Conservation (phyloP, 106 monocot genomes). For the Acanthochlamys bracteata region DNA sequence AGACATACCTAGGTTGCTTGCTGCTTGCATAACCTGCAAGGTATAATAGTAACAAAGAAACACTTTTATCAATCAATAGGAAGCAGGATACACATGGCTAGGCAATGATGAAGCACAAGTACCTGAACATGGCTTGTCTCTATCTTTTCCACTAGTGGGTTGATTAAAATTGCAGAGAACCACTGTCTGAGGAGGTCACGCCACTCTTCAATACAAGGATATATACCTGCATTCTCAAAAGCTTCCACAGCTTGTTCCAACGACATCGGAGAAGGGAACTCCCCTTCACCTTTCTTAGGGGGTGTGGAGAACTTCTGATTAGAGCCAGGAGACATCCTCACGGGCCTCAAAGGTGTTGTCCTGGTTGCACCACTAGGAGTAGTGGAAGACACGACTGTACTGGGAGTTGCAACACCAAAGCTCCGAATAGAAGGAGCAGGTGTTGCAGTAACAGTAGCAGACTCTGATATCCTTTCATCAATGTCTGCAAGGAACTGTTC, state of each 20-base stretch:
- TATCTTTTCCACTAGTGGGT: conserved; percentile 83
- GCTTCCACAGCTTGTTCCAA: conserved; percentile 65
- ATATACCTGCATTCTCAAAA: conserved; percentile 63
- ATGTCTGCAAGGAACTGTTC: conserved; percentile 76
- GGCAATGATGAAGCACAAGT: no score
- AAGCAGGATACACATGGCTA: no score
- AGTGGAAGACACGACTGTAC: conserved; percentile 33
- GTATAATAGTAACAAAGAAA: conserved; percentile 5
- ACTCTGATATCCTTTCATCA: conserved; percentile 52
- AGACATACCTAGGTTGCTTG: conserved; percentile 46
- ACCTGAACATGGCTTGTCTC: conserved; percentile 85
- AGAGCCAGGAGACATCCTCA: conserved; percentile 86
- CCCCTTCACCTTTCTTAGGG: conserved; percentile 89
- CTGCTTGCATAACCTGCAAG: conserved; percentile 86
- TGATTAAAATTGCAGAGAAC: conserved; percentile 74
- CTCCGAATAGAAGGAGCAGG: conserved; percentile 38
- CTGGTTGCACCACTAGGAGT: conserved; percentile 56
- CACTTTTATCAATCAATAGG: not conserved
- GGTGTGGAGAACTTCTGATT: conserved; percentile 70
- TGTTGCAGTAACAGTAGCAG: conserved; percentile 27
- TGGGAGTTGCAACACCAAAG: conserved; percentile 50
- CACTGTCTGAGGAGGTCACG: conserved; percentile 83
- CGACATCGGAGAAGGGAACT: conserved; percentile 72
- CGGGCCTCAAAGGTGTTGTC: conserved; percentile 77
- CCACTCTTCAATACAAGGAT: conserved; percentile 78